A percentile compares a stretch with the other conserved stretches of the same genome.
phyloP scores from a whole-genome alignment of 345 rosid species.

The Rhodamnia rubescens region DNA sequence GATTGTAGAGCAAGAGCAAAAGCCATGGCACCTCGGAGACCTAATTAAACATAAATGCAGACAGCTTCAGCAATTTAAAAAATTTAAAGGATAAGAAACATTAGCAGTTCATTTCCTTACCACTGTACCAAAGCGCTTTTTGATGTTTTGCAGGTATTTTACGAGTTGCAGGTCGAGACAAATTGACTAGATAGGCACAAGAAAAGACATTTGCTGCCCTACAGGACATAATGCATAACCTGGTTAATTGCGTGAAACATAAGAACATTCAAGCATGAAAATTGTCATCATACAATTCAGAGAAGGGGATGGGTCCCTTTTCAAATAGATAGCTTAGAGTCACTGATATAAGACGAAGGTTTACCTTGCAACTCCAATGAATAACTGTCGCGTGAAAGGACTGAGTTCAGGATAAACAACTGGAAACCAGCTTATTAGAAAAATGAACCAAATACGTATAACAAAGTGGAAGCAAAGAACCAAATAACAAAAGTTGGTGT shows the following conservation, averaged over 20 bases:
- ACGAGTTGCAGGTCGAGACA: slow-evolving; percentile 68
- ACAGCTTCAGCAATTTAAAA: neutral
- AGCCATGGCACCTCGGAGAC: slow-evolving; percentile 99
- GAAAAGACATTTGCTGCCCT: slow-evolving; percentile 95
- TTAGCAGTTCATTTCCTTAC: slow-evolving; percentile 34
- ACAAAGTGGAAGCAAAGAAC: neutral
- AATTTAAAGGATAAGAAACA: neutral
- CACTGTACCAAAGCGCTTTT: slow-evolving; percentile 98
- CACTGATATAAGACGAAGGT: slow-evolving; percentile 1
- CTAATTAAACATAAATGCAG: slow-evolving; percentile 25
- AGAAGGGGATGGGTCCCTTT: neutral
- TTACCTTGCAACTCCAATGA: slow-evolving; percentile 86
- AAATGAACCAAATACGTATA: neutral
- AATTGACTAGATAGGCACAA: slow-evolving; percentile 85
- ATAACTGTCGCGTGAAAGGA: slow-evolving; percentile 37
- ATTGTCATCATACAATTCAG: neutral
- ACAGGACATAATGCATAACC: slow-evolving; percentile 9
- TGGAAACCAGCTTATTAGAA: neutral
- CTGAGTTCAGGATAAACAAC: slow-evolving; percentile 41
- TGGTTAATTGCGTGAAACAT: slow-evolving; percentile 6
- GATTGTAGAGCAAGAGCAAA: slow-evolving; percentile 99
- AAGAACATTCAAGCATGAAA: neutral
- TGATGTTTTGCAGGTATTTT: slow-evolving; percentile 85
- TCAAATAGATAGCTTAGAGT: neutral
- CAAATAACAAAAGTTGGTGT: slow-evolving; percentile 7